Evolutionary conservation across 129 eudicot species (phyloP).

Genomic region (Flaveria ramosissima): DNA sequence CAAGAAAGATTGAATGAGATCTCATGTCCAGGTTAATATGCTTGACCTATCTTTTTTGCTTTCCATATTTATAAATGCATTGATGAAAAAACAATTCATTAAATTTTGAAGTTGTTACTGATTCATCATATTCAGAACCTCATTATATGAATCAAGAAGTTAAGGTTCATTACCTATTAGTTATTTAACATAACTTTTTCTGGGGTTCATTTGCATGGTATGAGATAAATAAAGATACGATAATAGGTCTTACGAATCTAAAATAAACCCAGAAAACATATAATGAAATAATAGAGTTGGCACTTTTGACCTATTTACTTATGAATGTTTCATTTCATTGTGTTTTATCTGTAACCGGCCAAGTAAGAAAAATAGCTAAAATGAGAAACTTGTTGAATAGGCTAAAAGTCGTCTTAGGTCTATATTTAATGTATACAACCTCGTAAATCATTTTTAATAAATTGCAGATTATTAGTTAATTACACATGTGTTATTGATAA

Average conservation of each 20-base stretch:
- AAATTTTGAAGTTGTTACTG: constrained; percentile 4
- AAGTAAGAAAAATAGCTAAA: background rate
- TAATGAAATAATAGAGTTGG: background rate
- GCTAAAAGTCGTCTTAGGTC: background rate
- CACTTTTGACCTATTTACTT: constrained; percentile 6
- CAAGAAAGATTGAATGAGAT: constrained; percentile 67
- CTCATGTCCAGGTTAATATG: constrained; percentile 76
- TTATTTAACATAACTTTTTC: constrained; percentile 2
- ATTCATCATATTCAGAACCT: background rate
- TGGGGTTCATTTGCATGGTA: background rate
- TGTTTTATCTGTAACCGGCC: background rate
- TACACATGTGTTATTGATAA: background rate
- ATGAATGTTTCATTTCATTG: background rate
- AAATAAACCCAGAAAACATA: background rate
- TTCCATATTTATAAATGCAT: constrained; percentile 1
- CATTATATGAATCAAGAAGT: background rate
- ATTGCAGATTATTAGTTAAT: too few species aligned
- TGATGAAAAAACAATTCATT: background rate
- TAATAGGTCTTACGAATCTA: background rate
- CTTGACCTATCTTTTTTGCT: constrained; percentile 7
- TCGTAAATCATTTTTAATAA: background rate
- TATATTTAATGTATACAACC: background rate
- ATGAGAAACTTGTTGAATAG: background rate
- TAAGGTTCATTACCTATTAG: constrained; percentile 8
- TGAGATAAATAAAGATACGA: background rate